Evolutionary conservation across 2,329 filamentous ascomycete species (phyloP).

Genomic region (Huntiella savannae): DNA sequence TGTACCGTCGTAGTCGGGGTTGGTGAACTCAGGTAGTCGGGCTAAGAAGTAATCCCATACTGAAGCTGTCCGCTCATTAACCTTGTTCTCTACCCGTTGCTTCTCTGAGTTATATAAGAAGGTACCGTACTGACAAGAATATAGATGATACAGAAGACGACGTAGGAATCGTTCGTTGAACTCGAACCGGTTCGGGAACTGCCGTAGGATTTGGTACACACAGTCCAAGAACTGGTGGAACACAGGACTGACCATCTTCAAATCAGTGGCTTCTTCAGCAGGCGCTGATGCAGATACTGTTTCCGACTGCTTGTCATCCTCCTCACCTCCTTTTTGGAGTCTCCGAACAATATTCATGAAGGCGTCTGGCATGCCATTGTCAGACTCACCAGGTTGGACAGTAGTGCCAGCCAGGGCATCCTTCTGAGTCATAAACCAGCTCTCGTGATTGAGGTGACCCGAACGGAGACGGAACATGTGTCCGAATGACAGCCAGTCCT

Average conservation of each 20-base stretch:
- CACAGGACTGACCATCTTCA: conserved; percentile 85
- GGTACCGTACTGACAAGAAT: conserved; percentile 91
- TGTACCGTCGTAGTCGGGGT: conserved; percentile 54
- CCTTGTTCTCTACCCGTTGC: conserved; percentile 52
- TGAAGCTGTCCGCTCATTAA: conserved; percentile 55
- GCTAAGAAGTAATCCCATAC: conserved; percentile 94
- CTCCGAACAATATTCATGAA: conserved; percentile 76
- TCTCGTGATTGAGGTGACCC: conserved; percentile 72
- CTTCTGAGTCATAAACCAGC: conserved; percentile 81
- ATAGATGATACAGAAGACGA: conserved; percentile 77
- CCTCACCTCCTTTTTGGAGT: conserved; percentile 45
- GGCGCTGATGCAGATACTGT: conserved; percentile 22
- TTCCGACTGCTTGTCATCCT: conserved; percentile 36
- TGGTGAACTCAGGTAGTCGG: conserved; percentile 62
- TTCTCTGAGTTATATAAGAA: conserved; percentile 94
- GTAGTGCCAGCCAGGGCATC: conserved; percentile 50
- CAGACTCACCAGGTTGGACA: conserved; percentile 42
- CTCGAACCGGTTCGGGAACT: conserved; percentile 77
- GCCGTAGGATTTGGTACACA: conserved; percentile 72
- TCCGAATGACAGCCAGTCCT: conserved; percentile 94
- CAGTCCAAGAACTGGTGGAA: conserved; percentile 97
- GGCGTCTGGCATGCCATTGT: conserved; percentile 43
- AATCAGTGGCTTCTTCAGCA: conserved; percentile 50
- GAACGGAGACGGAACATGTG: conserved; percentile 95
- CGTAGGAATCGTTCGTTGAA: conserved; percentile 89